Evolutionary conservation across 1,139 yeast species (phyloP), one percentile per base, ranked within the genome.

Genomic region (Meyerozyma sp.): DNA sequence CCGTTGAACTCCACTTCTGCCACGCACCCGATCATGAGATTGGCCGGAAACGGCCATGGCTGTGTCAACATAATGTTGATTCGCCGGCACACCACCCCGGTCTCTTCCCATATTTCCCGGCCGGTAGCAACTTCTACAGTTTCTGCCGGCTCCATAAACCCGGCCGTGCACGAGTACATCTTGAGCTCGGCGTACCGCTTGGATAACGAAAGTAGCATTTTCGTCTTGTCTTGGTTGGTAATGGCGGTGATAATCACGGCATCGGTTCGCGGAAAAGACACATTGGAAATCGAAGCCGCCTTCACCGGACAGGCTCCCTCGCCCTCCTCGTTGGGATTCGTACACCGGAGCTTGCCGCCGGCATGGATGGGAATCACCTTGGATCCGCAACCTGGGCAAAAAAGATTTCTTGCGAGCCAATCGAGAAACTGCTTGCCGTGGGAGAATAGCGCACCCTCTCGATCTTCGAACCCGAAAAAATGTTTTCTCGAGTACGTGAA

Each of bases 41-140:
- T 90, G 0, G 89, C 89, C 1, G 98, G 98, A 65, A 82, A 91
- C 21, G 98, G 98, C 97, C 97, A 90, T 6, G 97, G 96, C 62
- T 90, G 97, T 8, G 93, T 79, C 58, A 81, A 72, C 27, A 83
- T 67, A 42, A 90, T 73, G 42, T 70, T 63, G 30, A 90, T 84
- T 37, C 72, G 67, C 32, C 77, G 70, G 42, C 86, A 81, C 38
- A 66, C 73, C 30, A 89, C 87, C 4, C 98, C 98, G 2, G 97
- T 83, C 62, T 91, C 98, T 62, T 91, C 98, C 90, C 95, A 90
- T 32, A 87, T 84, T 61, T 91, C 98, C 49, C 98, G 70, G 41
- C 83, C 73, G 29, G 94, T 87, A 11, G 96, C 94, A 39, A 82
- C 84, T 62, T 91, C 98, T 25, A 91, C 81, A 1, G 95, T 81